Evolutionary conservation across 352 stramenopile genomes (phyloP).

Genomic region (Sclerospora graminicola): DNA sequence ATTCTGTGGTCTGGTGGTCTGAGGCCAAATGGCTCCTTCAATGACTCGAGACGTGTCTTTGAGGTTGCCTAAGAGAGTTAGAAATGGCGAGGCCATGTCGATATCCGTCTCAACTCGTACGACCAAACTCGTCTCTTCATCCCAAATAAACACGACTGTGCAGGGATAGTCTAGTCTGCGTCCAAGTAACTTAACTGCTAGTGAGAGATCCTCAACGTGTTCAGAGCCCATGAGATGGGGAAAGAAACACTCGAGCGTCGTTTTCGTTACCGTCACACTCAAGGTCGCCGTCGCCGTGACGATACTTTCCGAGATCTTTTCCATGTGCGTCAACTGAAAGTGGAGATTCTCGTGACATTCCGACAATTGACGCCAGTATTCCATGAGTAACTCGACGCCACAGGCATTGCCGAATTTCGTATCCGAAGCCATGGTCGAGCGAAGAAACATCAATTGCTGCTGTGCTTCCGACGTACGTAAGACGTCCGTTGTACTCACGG

Average conservation of each 20-base stretch:
- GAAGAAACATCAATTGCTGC: constrained; percentile 34
- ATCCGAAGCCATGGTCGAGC: constrained; percentile 24
- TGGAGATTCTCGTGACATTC: constrained; percentile 25
- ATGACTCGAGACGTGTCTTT: constrained; percentile 17
- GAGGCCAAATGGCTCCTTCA: constrained; percentile 10
- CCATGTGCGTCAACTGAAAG: constrained; percentile 25
- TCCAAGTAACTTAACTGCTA: constrained; percentile 21
- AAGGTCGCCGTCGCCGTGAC: constrained; percentile 14
- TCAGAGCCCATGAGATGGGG: constrained; percentile 25
- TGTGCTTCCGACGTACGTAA: constrained; percentile 14
- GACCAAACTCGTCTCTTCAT: constrained; percentile 25
- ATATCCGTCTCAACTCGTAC: constrained; percentile 19
- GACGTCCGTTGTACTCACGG: constrained; percentile 5
- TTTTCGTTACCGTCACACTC: constrained; percentile 23
- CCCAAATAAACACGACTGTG: constrained; percentile 25
- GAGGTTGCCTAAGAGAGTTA: constrained; percentile 15
- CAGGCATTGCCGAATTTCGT: constrained; percentile 22
- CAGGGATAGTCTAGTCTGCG: constrained; percentile 23
- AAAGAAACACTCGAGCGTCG: constrained; percentile 25
- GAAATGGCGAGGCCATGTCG: constrained; percentile 17
- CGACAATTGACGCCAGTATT: constrained; percentile 31
- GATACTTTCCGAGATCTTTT: constrained; percentile 20
- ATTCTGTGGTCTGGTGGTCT: neutral
- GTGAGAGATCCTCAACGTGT: constrained; percentile 18
- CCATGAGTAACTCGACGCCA: constrained; percentile 18